phyloP scores from a whole-genome alignment of 306 rosid species.

The Dicorynia guianensis region DNA sequence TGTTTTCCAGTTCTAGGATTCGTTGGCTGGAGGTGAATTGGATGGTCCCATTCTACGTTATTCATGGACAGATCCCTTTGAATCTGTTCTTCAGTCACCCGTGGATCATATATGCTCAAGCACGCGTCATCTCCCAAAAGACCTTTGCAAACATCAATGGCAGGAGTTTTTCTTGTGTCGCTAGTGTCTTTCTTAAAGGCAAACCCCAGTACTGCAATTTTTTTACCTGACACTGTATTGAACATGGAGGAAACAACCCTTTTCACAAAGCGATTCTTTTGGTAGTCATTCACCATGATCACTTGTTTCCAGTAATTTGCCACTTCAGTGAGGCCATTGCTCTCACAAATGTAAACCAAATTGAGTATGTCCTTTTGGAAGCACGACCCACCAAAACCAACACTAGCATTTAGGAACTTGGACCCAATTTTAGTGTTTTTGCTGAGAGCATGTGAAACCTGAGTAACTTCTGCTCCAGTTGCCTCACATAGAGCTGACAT shows the following conservation, averaged over 20 bases:
- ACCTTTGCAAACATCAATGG: conserved; percentile 84
- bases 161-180: conserved; percentile 87
- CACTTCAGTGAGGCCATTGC: conserved; percentile 80
- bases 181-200: conserved; percentile 88
- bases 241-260: conserved; percentile 81
- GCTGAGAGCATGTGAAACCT: conserved; percentile 75
- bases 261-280: conserved; percentile 78
- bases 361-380: conserved; percentile 87
- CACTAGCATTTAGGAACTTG: conserved; percentile 74
- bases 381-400: conserved; percentile 94
- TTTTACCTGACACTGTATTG: conserved; percentile 81
- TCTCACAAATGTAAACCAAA: conserved; percentile 78
- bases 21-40: conserved; percentile 57
- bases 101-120: conserved; percentile 74
- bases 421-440: conserved; percentile 78
- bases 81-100: conserved; percentile 70
- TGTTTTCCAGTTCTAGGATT: conserved; percentile 52
- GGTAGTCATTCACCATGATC: conserved; percentile 82
- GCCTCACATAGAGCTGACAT: conserved; percentile 90
- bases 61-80: conserved; percentile 62
- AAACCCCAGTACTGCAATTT: conserved; percentile 77
- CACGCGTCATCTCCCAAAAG: conserved; percentile 73
- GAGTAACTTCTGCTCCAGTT: conserved; percentile 79
- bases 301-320: conserved; percentile 86
- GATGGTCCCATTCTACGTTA: conserved; percentile 68